Percentiles rank a stretch among this genome's conserved stretches.
Evolutionary conservation across 2,329 filamentous ascomycete genomes (phyloP).

Genomic region (Scolecobasidium constrictum): DNA sequence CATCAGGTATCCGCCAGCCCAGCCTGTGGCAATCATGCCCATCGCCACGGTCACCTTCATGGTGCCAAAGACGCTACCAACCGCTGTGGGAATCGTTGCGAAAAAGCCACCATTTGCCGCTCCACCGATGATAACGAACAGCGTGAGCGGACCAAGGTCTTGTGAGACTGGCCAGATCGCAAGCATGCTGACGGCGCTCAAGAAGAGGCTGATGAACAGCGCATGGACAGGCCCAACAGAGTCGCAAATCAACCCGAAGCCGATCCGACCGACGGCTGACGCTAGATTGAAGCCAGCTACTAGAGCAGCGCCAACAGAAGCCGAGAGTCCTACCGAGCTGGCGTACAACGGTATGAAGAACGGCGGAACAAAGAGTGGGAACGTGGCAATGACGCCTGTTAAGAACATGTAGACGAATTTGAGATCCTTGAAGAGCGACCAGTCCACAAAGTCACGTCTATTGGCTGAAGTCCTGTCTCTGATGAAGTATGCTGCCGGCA

Average conservation of each 20-base stretch:
- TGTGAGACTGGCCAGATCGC: conserved; percentile 50
- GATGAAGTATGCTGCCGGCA: conserved; percentile 46
- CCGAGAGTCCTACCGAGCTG: conserved; percentile 42
- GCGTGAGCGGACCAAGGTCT: conserved; percentile 40
- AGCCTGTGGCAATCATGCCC: conserved; percentile 51
- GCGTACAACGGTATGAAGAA: conserved; percentile 51
- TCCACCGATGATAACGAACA: conserved; percentile 51
- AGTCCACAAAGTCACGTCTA: conserved; percentile 36
- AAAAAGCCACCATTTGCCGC: conserved; percentile 53
- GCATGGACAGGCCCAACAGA: conserved; percentile 45
- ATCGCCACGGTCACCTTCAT: conserved; percentile 45
- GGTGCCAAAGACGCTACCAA: conserved; percentile 48
- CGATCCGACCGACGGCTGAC: conserved; percentile 46
- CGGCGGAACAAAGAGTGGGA: conserved; percentile 49
- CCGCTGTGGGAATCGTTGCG: conserved; percentile 51
- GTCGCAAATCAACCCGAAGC: conserved; percentile 45
- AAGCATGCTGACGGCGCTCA: conserved; percentile 48
- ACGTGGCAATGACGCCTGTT: conserved; percentile 45
- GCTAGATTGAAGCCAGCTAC: conserved; percentile 52
- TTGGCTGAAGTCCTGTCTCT: conserved; percentile 35
- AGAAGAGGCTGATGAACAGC: conserved; percentile 37
- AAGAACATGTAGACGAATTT: conserved; percentile 44
- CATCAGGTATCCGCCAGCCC: conserved; percentile 51
- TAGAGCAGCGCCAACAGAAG: conserved; percentile 43
- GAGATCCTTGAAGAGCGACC: conserved; percentile 40